Evolutionary conservation across 1,284 basidiomycete species (phyloP).

Genomic region (Leccinum huronense): DNA sequence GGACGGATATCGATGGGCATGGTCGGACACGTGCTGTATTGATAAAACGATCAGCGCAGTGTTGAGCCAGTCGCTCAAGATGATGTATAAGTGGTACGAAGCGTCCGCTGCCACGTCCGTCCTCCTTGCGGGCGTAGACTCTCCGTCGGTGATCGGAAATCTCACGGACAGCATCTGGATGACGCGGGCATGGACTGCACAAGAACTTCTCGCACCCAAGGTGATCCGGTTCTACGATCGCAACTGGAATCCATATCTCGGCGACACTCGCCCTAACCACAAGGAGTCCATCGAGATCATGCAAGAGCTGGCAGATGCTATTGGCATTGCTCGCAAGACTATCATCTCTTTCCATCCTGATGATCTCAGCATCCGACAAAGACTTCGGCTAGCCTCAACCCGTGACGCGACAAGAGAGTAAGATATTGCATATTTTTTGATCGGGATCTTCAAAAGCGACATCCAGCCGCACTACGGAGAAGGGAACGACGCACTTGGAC

Average conservation of each 20-base stretch:
- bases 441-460: slow-evolving; percentile 21
- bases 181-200: slow-evolving; percentile 19
- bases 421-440: slow-evolving; percentile 20
- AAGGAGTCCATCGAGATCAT: slow-evolving; percentile 19
- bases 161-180: slow-evolving; percentile 14
- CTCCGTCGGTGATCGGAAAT: neutral
- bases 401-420: slow-evolving; percentile 14
- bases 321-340: slow-evolving; percentile 6
- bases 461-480: slow-evolving; percentile 19
- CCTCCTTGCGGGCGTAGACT: neutral
- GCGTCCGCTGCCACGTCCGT: slow-evolving; percentile 1
- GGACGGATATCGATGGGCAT: neutral
- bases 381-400: slow-evolving; percentile 11
- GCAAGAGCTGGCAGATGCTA: slow-evolving; percentile 14
- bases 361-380: slow-evolving; percentile 14
- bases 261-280: slow-evolving; percentile 14
- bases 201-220: slow-evolving; percentile 17
- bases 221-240: slow-evolving; percentile 16
- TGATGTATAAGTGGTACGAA: slow-evolving; percentile 9
- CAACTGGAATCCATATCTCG: slow-evolving; percentile 17
- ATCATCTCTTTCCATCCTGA: slow-evolving; percentile 15
- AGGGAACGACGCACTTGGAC: slow-evolving; percentile 13
- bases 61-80: slow-evolving; percentile 1
- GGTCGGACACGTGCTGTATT: slow-evolving; percentile 6
- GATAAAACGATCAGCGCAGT: slow-evolving; percentile 7